Conservation (phyloP, 768 basidiomycete genomes). For the Infundibulicybe gibba region DNA sequence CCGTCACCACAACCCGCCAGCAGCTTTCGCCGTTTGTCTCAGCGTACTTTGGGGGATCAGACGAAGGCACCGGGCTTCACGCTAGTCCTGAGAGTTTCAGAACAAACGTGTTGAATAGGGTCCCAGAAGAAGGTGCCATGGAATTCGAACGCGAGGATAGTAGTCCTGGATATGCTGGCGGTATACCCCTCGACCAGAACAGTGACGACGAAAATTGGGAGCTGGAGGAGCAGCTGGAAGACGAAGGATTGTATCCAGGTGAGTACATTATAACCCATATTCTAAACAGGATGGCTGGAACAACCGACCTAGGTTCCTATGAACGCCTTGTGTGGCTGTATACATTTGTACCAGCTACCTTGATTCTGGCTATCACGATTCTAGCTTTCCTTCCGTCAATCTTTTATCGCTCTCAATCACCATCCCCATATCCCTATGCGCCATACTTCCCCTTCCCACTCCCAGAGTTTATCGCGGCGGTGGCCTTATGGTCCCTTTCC, state of each 20-base stretch:
- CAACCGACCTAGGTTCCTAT: conserved; percentile 54
- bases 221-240: conserved; percentile 39
- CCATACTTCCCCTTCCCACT: conserved; percentile 58
- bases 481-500: conserved; percentile 57
- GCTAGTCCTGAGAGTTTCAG: conserved; percentile 30
- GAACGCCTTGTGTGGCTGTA: conserved; percentile 50
- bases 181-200: conserved; percentile 20
- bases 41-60: neutral
- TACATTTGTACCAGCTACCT: conserved; percentile 54
- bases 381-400: conserved; percentile 48
- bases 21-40: neutral
- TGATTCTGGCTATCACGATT: conserved; percentile 42
- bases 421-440: conserved; percentile 34
- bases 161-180: conserved; percentile 6
- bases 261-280: conserved; percentile 7
- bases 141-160: conserved; percentile 7
- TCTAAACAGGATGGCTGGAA: neutral
- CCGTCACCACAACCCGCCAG: neutral
- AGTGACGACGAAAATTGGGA: conserved; percentile 30
- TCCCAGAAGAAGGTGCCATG: conserved; percentile 32
- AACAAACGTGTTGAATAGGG: conserved; percentile 20
- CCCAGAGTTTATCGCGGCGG: conserved; percentile 60
- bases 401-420: conserved; percentile 38
- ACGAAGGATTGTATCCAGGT: conserved; percentile 50
- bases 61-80: neutral